Base-by-base conservation (phyloP, 306 rosid species). In the Medicago lupulina region DNA sequence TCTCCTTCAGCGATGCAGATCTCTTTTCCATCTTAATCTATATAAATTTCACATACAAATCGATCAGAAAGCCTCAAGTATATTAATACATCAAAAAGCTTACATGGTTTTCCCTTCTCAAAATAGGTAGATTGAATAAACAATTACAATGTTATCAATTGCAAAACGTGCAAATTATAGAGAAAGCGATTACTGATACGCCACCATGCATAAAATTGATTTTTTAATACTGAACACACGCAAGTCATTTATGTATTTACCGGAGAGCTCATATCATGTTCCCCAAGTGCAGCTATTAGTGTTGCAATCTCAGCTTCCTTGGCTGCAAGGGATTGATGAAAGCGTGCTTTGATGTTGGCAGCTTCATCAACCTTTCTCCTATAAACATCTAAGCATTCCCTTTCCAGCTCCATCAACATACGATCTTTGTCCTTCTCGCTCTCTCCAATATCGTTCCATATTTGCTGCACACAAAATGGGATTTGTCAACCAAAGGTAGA, bases 241-340 rank as follows among this genome's bases (percentile, higher is more conserved):
- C 9, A 61, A 15, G 11, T 21, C 23, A 4, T 15, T 40, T 46
- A 61, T 31, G 43, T 55, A 13, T 60, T 49, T 92, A 95, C 98
- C 87, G 91, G 92, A 3, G 97, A 95, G 62, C 81, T 83, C 82
- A 88, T 55, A 77, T 81, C 90, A 40, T 92, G 95, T 75, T 95
- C 97, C 5, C 98, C 98, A n/a, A 95, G 96, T 9, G 93, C 76
- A 84, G 97, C 98, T 77, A 86, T 71, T 46, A 95, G 90, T 17
- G 97, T 95, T 9, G 98, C 97, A 77, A 95, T 88, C 84, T 95
- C 97, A 3, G 98, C 98, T 83, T 95, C 98, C 87, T 92, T 92
- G 66, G 97, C 87, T 0, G 97, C 96, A 71, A 92, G 93, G 0
- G 91, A 88, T 70, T 95, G 98, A 83, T 95, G 96, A 77, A 92